Conservation (phyloP, 345 rosid species). For the Lumnitzera littorea region DNA sequence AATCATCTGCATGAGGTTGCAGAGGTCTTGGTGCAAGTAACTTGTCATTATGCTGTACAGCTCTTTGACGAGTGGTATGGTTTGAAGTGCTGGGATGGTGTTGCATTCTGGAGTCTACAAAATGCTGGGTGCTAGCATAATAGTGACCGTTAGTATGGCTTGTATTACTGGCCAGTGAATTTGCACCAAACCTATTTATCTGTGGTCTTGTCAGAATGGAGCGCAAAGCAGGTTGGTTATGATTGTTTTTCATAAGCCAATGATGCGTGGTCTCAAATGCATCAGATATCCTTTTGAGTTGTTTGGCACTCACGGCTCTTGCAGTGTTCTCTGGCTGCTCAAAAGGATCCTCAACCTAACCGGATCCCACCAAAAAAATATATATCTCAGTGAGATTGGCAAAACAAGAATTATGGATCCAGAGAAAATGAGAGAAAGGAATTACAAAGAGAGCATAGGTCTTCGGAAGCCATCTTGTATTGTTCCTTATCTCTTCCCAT, state of each 20-base stretch:
- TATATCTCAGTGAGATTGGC: not conserved
- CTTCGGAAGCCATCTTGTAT: slow-evolving; percentile 74
- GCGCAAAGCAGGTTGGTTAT: slow-evolving; percentile 23
- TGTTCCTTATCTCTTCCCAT: slow-evolving; percentile 58
- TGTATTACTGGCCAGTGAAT: slow-evolving; percentile 16
- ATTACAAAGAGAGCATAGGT: slow-evolving; percentile 63
- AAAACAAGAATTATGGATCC: not conserved
- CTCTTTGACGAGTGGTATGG: not conserved
- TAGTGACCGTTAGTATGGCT: slow-evolving; percentile 15
- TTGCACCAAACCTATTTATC: slow-evolving; percentile 12
- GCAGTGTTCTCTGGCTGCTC: slow-evolving; percentile 85
- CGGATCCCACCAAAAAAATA: slow-evolving; percentile 6
- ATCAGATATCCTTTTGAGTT: slow-evolving; percentile 46
- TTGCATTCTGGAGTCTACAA: too few relatives aligned
- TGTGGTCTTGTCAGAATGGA: slow-evolving; percentile 32
- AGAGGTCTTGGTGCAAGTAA: not conserved
- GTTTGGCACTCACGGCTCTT: slow-evolving; percentile 46
- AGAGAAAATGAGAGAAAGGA: slow-evolving; percentile 9
- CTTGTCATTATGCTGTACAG: not conserved
- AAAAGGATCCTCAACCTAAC: slow-evolving; percentile 86
- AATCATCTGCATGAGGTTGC: not conserved
- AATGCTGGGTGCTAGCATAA: not conserved
- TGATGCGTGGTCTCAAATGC: slow-evolving; percentile 38
- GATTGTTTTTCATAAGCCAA: slow-evolving; percentile 23
- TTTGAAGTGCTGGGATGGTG: too few relatives aligned